phyloP scores from a whole-genome alignment of 768 basidiomycete genomes.

The Lentinula sp. region DNA sequence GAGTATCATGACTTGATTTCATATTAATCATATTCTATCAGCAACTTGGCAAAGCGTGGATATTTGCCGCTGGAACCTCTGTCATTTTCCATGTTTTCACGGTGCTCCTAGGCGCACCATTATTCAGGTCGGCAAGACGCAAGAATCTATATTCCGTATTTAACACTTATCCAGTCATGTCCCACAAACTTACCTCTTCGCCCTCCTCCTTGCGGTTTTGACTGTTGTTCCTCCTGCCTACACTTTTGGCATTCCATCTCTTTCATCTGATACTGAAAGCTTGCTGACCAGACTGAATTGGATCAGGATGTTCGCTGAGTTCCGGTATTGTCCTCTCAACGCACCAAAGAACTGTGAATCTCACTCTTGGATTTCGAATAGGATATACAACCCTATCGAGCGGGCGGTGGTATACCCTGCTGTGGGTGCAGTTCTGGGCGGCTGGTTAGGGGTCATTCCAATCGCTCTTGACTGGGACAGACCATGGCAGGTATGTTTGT shows the following conservation, averaged over 20 bases:
- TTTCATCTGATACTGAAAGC: constrained; percentile 34
- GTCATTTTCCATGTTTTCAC: constrained; percentile 40
- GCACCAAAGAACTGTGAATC: constrained; percentile 3
- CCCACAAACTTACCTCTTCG: constrained; percentile 60
- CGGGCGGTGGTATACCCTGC: constrained; percentile 75
- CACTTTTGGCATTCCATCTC: constrained; percentile 56
- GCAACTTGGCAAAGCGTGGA: constrained; percentile 46
- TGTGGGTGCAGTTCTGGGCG: constrained; percentile 64
- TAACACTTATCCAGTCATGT: constrained; percentile 32
- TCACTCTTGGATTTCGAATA: constrained; percentile 17
- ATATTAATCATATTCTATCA: constrained; percentile 18
- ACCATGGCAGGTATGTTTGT: constrained; percentile 82
- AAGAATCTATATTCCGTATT: not conserved
- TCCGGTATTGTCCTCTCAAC: constrained; percentile 52
- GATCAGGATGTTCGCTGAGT: constrained; percentile 76
- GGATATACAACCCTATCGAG: constrained; percentile 63
- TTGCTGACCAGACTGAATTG: constrained; percentile 59
- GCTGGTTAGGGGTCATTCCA: constrained; percentile 78
- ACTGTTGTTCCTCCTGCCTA: constrained; percentile 64
- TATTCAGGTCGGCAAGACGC: constrained; percentile 38
- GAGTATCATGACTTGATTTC: not conserved
- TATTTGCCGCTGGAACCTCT: constrained; percentile 46
- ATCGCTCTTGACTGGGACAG: constrained; percentile 95
- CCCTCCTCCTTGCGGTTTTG: constrained; percentile 63
- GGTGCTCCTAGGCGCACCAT: constrained; percentile 73